Percentiles rank a stretch among this genome's conserved stretches.
Conservation (phyloP, 73 alveolate genomes). For the Tetrahymena thermophila region DNA sequence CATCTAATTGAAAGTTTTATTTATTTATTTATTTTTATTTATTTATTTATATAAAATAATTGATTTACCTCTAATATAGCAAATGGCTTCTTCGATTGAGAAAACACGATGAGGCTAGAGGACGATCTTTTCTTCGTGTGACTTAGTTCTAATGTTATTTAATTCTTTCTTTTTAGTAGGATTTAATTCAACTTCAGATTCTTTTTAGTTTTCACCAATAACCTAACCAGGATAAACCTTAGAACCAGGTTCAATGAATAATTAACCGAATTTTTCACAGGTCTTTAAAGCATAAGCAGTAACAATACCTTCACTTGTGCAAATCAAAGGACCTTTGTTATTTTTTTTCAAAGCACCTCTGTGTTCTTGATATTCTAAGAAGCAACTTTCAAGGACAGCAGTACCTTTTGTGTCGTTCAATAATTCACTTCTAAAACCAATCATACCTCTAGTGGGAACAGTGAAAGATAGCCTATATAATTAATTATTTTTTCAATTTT, state of each 20-base stretch:
- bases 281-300: constrained; percentile 73
- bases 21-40: neutral
- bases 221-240: constrained; percentile 72
- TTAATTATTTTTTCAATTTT: constrained; percentile 34
- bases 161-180: constrained; percentile 63
- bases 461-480: constrained; percentile 45
- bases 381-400: constrained; percentile 54
- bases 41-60: neutral
- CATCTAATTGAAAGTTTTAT: constrained; percentile 22
- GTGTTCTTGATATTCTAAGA: constrained; percentile 61
- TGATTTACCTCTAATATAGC: constrained; percentile 56
- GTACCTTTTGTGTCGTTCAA: constrained; percentile 78
- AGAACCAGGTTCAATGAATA: constrained; percentile 61
- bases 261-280: constrained; percentile 66
- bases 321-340: constrained; percentile 61
- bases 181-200: constrained; percentile 72
- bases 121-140: constrained; percentile 59
- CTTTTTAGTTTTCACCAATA: constrained; percentile 77
- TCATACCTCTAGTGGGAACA: constrained; percentile 81
- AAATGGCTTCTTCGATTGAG: constrained; percentile 72
- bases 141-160: constrained; percentile 68
- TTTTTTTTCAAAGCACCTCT: constrained; percentile 71
- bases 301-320: constrained; percentile 56
- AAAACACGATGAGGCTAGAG: constrained; percentile 48
- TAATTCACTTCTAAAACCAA: constrained; percentile 72